Evolutionary conservation across 805 yeast species (phyloP).

Genomic region (Kluyveromyces nonfermentans): DNA sequence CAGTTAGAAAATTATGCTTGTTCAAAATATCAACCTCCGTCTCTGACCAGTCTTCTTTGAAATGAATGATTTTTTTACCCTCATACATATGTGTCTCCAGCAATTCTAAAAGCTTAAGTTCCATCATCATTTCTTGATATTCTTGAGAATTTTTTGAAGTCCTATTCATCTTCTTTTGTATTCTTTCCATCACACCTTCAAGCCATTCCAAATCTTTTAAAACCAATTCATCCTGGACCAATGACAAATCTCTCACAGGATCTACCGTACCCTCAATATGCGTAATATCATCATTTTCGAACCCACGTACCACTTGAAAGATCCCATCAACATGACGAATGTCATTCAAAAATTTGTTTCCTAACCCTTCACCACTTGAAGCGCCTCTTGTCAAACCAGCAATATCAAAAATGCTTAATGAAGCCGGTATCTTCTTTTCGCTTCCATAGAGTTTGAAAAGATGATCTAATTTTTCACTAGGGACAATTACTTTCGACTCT

Average conservation of each 20-base stretch:
- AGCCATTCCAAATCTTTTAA: conserved; percentile 69
- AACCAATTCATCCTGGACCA: conserved; percentile 66
- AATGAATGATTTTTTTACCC: conserved; percentile 44
- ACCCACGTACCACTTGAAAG: conserved; percentile 70
- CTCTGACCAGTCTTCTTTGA: conserved; percentile 51
- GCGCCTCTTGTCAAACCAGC: conserved; percentile 82
- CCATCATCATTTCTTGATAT: conserved; percentile 36
- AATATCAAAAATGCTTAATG: conserved; percentile 63
- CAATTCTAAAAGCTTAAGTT: conserved; percentile 30
- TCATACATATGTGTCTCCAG: conserved; percentile 44
- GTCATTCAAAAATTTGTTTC: conserved; percentile 70
- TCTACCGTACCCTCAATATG: conserved; percentile 66
- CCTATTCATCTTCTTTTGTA: conserved; percentile 33
- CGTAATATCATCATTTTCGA: conserved; percentile 65
- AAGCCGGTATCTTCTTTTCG: conserved; percentile 56
- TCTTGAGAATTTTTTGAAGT: conserved; percentile 39
- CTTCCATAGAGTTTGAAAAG: conserved; percentile 49
- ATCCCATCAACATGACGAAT: conserved; percentile 76
- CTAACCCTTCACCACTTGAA: conserved; percentile 75
- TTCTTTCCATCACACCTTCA: conserved; percentile 45
- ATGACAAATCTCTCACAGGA: conserved; percentile 66
- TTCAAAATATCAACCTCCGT: conserved; percentile 62
- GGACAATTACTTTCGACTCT: conserved; percentile 65
- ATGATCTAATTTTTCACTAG: conserved; percentile 49
- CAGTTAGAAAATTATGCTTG: conserved; percentile 65